Conservation (phyloP, 1,284 basidiomycete species). For the Trichosporon ovoides region DNA sequence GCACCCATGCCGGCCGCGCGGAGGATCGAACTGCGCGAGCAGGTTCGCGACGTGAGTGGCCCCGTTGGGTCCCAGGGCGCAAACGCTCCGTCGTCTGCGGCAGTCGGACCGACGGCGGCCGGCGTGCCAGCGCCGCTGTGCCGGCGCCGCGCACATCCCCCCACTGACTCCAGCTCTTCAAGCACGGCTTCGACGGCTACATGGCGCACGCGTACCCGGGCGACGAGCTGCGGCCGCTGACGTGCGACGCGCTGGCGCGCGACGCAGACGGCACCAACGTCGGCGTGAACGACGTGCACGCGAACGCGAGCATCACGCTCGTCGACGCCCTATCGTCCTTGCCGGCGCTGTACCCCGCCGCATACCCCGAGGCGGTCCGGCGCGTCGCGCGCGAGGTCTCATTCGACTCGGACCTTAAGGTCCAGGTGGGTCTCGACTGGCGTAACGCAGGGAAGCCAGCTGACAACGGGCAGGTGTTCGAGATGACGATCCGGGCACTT, state of each 20-base stretch:
- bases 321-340: constrained; percentile 43
- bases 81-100: no score
- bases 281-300: constrained; percentile 67
- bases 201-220: constrained; percentile 48
- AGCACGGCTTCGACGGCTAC: constrained; percentile 46
- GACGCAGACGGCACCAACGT: constrained; percentile 30
- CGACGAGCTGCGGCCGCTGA: constrained; percentile 73
- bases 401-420: constrained; percentile 50
- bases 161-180: constrained; percentile 32
- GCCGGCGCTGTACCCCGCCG: constrained; percentile 35
- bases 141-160: no score
- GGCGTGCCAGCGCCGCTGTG: no score
- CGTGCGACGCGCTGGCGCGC: constrained; percentile 57
- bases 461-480: constrained; percentile 32
- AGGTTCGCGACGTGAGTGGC: constrained; percentile 16
- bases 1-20: constrained; percentile 6
- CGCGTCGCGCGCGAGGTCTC: constrained; percentile 27
- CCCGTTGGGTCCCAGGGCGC: no score
- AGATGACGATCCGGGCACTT: constrained; percentile 77
- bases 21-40: constrained; percentile 14
- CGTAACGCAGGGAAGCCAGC: constrained; percentile 58
- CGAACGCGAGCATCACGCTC: constrained; percentile 50
- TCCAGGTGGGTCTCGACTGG: constrained; percentile 54
- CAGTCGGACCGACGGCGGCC: no score
- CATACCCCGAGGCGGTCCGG: constrained; percentile 36